Percentiles rank a stretch among this genome's conserved stretches.
Conservation (phyloP, 1,139 yeast genomes). For the Yamadazyma jaroonii region DNA sequence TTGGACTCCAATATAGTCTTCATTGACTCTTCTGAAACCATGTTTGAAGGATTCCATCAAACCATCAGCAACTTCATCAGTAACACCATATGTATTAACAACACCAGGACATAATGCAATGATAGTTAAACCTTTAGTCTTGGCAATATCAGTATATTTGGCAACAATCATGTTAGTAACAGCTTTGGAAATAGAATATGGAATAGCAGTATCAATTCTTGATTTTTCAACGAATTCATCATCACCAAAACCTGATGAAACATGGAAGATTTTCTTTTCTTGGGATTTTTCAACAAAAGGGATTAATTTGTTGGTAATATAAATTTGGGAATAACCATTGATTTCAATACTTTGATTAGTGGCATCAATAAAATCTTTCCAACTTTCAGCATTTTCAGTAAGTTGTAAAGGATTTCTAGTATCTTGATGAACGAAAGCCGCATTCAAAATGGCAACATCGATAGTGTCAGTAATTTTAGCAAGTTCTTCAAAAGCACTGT, state of each 20-base stretch:
- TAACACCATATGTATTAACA: conserved; percentile 9
- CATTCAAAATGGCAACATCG: conserved; percentile 16
- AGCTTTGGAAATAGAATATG: conserved; percentile 23
- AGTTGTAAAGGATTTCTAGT: background rate
- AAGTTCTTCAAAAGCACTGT: conserved; percentile 11
- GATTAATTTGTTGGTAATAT: conserved; percentile 20
- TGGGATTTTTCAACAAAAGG: conserved; percentile 21
- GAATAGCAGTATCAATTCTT: background rate
- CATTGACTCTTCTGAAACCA: conserved; percentile 1
- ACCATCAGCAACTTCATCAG: background rate
- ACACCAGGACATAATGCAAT: conserved; percentile 27
- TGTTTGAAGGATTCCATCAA: background rate
- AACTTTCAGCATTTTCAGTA: conserved; percentile 1
- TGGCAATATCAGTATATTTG: conserved; percentile 18
- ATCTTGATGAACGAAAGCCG: conserved; percentile 6
- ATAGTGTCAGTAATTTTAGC: conserved; percentile 11
- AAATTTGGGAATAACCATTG: conserved; percentile 26
- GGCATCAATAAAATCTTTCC: conserved; percentile 11
- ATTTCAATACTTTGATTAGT: conserved; percentile 12
- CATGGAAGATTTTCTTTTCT: conserved; percentile 20
- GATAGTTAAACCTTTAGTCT: conserved; percentile 20
- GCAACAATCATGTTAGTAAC: conserved; percentile 24
- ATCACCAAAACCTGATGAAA: conserved; percentile 21
- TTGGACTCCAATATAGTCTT: background rate
- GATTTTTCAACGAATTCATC: conserved; percentile 7